These are phyloP conservation scores for Leptographium flavum DNA, from an alignment of 2,329 filamentous ascomycete species.

Conservation along the genomic window DNA sequence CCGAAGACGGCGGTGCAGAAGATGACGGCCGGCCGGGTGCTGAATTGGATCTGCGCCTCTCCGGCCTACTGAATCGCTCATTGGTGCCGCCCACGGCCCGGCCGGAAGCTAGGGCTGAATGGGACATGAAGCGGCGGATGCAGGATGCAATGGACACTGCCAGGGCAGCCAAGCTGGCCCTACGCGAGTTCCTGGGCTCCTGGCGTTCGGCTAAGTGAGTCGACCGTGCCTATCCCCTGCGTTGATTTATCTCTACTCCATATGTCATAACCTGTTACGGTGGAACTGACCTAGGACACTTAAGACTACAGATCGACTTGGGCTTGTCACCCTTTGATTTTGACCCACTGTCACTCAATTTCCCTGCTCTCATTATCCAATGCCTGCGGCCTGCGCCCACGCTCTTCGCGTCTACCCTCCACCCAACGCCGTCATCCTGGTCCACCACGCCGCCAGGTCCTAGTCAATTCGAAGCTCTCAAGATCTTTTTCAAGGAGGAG, in stretches of 20 bases:
- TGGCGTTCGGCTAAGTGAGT: slow-evolving; percentile 70
- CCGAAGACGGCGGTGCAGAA: slow-evolving; percentile 24
- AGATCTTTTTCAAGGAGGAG: slow-evolving; percentile 49
- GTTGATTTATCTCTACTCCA: no score
- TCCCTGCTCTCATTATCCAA: slow-evolving; percentile 70
- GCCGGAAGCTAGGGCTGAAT: slow-evolving; percentile 33
- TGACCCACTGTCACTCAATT: slow-evolving; percentile 72
- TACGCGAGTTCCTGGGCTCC: slow-evolving; percentile 70
- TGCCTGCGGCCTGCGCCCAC: slow-evolving; percentile 70
- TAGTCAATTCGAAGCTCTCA: slow-evolving; percentile 60
- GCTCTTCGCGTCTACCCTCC: slow-evolving; percentile 66
- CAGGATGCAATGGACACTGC: slow-evolving; percentile 65
- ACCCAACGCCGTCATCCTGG: slow-evolving; percentile 67
- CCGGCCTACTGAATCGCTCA: background rate
- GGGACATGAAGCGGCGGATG: slow-evolving; percentile 48
- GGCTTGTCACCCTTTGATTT: slow-evolving; percentile 56
- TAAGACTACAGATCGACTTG: slow-evolving; percentile 31
- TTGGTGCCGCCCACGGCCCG: background rate
- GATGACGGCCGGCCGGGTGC: background rate
- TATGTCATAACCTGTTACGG: background rate
- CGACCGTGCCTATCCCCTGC: background rate
- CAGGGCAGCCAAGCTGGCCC: slow-evolving; percentile 67
- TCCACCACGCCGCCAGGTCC: slow-evolving; percentile 61
- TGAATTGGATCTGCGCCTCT: slow-evolving; percentile 7
- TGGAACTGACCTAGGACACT: background rate